phyloP scores from a whole-genome alignment of 2,329 filamentous ascomycete species.

The Neopestalotiopsis sp. region DNA sequence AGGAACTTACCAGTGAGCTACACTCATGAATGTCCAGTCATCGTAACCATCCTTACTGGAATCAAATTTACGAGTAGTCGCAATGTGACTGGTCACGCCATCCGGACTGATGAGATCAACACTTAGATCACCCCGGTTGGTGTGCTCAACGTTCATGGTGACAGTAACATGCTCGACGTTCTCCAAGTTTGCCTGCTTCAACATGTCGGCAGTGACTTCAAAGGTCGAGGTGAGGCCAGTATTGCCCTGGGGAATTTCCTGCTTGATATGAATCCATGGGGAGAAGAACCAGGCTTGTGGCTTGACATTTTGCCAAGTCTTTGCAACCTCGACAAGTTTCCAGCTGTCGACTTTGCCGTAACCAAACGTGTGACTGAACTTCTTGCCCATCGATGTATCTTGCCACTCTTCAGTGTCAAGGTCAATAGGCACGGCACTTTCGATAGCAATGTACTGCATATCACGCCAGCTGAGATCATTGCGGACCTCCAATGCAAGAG shows the following conservation, averaged over 20 bases:
- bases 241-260: conserved; percentile 83
- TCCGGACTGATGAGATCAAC: conserved; percentile 88
- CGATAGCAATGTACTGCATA: conserved; percentile 86
- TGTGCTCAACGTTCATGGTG: conserved; percentile 95
- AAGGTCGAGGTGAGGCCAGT: conserved; percentile 81
- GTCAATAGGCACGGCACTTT: conserved; percentile 83
- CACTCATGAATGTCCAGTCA: conserved; percentile 99
- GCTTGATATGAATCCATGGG: conserved; percentile 90
- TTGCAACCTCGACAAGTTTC: conserved; percentile 82
- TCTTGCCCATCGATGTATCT: conserved; percentile 77
- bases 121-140: conserved; percentile 85
- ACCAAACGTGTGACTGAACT: conserved; percentile 93
- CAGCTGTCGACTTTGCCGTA: conserved; percentile 95
- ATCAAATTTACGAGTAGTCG: conserved; percentile 75
- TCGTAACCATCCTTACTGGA: conserved; percentile 72
- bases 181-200: conserved; percentile 82
- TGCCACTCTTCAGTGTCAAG: conserved; percentile 78
- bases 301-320: conserved; percentile 86
- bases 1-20: conserved; percentile 82
- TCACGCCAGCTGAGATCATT: conserved; percentile 93
- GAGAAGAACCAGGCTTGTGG: conserved; percentile 95
- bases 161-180: conserved; percentile 93
- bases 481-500: conserved; percentile 82
- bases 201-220: conserved; percentile 80
- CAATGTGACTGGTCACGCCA: conserved; percentile 82